phyloP scores from a whole-genome alignment of 2,329 filamentous ascomycete species.

The Pseudogymnoascus sp. region DNA sequence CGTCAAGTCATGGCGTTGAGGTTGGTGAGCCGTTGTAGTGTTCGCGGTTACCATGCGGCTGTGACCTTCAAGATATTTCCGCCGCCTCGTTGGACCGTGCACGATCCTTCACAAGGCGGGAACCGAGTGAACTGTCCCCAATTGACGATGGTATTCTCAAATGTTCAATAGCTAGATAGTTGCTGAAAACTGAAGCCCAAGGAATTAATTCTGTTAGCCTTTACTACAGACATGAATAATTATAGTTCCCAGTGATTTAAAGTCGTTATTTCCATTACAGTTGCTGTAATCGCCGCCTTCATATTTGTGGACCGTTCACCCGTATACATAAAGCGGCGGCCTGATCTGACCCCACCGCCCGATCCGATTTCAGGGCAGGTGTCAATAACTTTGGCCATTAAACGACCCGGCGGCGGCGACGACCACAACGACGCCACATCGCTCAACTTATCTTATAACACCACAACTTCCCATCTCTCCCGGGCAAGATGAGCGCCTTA shows the following conservation, averaged over 20 bases:
- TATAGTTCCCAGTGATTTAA: neutral
- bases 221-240: neutral
- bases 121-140: neutral
- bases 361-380: slow-evolving; percentile 12
- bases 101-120: neutral
- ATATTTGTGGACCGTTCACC: neutral
- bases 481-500: slow-evolving; percentile 47
- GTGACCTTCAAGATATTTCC: slow-evolving; percentile 9
- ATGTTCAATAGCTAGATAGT: neutral
- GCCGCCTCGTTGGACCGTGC: slow-evolving; percentile 8
- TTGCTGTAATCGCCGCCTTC: neutral
- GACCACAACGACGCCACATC: slow-evolving; percentile 7
- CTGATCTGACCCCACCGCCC: slow-evolving; percentile 7
- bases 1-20: slow-evolving; percentile 11
- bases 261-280: neutral
- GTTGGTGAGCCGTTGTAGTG: neutral
- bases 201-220: neutral
- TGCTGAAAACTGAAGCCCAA: neutral
- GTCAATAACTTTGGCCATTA: slow-evolving; percentile 9
- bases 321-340: neutral
- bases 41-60: neutral
- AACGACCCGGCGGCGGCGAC: slow-evolving; percentile 2
- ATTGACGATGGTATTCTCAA: neutral
- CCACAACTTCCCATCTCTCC: slow-evolving; percentile 19
- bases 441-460: slow-evolving; percentile 1